These are phyloP conservation scores for Tricholoma saponaceum DNA, from an alignment of 768 basidiomycete species.

Conservation along the genomic window DNA sequence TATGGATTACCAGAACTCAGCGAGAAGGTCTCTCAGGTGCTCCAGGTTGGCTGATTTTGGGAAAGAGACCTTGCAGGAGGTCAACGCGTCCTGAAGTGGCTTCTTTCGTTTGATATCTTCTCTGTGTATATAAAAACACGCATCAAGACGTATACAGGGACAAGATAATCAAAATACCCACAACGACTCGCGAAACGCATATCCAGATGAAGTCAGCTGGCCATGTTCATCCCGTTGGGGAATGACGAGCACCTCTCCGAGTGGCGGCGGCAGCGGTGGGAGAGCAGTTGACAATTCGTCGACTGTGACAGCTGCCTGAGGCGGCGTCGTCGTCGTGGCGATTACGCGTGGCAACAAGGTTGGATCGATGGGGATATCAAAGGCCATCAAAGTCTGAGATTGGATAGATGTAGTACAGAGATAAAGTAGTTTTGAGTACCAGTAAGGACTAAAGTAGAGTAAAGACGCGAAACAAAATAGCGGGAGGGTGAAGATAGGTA, in stretches of 20 bases:
- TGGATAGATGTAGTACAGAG: no score
- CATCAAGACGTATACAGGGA: background rate
- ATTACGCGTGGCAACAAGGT: background rate
- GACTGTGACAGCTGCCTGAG: no score
- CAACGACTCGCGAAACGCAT: background rate
- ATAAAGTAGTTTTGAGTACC: no score
- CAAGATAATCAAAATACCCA: background rate
- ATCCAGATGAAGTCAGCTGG: background rate
- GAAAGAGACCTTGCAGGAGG: background rate
- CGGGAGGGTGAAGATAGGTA: no score
- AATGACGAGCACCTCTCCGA: background rate
- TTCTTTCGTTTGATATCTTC: background rate
- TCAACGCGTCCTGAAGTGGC: background rate
- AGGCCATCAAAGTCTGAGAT: background rate
- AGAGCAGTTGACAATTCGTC: no score
- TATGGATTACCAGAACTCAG: background rate
- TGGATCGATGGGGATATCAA: background rate
- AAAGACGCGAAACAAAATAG: no score
- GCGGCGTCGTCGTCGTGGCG: no score
- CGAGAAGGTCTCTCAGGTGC: background rate
- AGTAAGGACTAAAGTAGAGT: no score
- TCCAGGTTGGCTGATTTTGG: background rate
- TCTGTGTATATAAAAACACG: background rate
- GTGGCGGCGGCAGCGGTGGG: no score
- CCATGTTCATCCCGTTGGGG: background rate